These are phyloP conservation scores for Aspergillus kassunensis DNA, from an alignment of 495 filamentous ascomycete species.

Conservation along the genomic window DNA sequence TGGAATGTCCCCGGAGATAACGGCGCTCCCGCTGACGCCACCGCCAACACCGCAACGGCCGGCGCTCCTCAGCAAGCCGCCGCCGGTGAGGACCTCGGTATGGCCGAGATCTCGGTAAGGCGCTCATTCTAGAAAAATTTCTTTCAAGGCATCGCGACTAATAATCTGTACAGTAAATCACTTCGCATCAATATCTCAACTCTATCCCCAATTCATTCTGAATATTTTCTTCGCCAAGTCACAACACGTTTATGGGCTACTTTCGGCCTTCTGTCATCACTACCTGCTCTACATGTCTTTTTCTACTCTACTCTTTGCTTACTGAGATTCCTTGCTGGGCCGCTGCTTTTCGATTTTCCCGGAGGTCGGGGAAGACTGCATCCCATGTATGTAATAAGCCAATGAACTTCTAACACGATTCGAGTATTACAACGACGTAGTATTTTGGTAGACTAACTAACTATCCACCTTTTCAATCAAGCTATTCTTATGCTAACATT, in stretches of 20 bases:
- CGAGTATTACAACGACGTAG: background rate
- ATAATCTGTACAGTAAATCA: constrained; percentile 26
- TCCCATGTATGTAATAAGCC: constrained; percentile 23
- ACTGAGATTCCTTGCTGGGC: constrained; percentile 9
- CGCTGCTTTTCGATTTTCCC: background rate
- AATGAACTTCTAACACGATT: constrained; percentile 5
- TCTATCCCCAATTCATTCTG: constrained; percentile 7
- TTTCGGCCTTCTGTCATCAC: constrained; percentile 3
- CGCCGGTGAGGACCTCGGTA: constrained; percentile 44
- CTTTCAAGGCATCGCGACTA: no score
- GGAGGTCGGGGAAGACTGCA: constrained; percentile 9
- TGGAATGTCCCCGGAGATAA: constrained; percentile 48
- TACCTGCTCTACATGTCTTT: constrained; percentile 5
- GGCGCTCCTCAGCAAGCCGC: constrained; percentile 32
- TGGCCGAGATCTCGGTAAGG: constrained; percentile 52
- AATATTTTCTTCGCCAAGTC: background rate
- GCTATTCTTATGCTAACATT: no score
- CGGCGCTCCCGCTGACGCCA: constrained; percentile 32
- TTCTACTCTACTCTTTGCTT: constrained; percentile 3
- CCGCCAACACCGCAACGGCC: constrained; percentile 39
- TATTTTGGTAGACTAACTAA: background rate
- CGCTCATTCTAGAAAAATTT: background rate
- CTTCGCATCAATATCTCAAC: no score
- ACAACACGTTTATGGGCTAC: background rate
- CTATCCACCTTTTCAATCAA: background rate